Conservation (phyloP, 768 basidiomycete species). For the Thelephora aurantiotincta region DNA sequence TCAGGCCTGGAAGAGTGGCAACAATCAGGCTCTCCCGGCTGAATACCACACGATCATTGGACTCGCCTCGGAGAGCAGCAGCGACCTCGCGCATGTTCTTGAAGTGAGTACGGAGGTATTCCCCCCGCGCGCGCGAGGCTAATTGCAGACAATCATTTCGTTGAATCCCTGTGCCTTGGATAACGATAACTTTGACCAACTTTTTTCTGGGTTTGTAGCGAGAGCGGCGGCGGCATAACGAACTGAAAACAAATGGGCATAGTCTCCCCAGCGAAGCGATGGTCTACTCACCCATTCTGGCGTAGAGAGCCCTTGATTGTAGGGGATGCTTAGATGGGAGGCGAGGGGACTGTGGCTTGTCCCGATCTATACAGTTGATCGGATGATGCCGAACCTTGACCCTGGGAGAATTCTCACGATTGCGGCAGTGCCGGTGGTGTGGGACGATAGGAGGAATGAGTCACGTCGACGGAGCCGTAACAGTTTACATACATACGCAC, state of each 20-base stretch:
- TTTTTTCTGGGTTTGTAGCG: conserved; percentile 91
- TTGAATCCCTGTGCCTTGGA: not conserved
- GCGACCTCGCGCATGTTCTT: conserved; percentile 99
- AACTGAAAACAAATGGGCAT: conserved; percentile 31
- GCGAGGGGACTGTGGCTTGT: not conserved
- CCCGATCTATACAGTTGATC: not conserved
- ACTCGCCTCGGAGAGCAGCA: conserved; percentile 78
- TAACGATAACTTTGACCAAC: conserved; percentile 30
- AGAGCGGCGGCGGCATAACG: conserved; percentile 86
- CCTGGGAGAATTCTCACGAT: too few relatives aligned
- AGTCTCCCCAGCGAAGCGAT: conserved; percentile 3
- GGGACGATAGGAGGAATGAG: too few relatives aligned
- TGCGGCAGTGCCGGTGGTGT: too few relatives aligned
- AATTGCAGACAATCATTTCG: conserved; percentile 4
- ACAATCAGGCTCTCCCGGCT: conserved; percentile 3
- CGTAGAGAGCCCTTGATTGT: conserved; percentile 8
- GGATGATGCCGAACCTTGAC: not conserved
- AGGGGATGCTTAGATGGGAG: not conserved
- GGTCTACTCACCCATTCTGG: conserved; percentile 23
- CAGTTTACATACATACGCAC: too few relatives aligned
- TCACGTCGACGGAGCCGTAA: too few relatives aligned
- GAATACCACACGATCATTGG: not conserved
- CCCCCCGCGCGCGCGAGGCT: conserved; percentile 89
- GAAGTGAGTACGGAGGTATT: conserved; percentile 98
- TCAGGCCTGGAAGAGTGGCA: too few relatives aligned